Conservation (phyloP, 2,329 filamentous ascomycete species). For the Leptoxyphium fumago region DNA sequence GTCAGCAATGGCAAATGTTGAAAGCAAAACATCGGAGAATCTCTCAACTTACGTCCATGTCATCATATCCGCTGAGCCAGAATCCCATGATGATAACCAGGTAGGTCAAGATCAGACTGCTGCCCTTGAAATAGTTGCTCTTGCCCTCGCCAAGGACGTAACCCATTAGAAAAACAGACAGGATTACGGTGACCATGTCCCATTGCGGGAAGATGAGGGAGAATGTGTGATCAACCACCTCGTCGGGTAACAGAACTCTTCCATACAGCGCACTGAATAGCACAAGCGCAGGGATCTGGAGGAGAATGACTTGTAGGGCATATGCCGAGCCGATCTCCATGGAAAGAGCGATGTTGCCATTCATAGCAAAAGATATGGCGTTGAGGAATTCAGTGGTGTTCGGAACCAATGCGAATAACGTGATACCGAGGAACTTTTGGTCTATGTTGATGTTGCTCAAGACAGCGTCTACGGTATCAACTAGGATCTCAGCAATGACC, state of each 20-base stretch:
- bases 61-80: constrained; percentile 61
- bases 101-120: constrained; percentile 84
- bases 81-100: constrained; percentile 84
- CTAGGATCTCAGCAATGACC: constrained; percentile 91
- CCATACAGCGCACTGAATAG: constrained; percentile 72
- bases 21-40: not conserved
- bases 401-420: constrained; percentile 86
- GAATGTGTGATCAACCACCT: constrained; percentile 52
- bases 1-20: not conserved
- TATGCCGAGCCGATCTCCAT: constrained; percentile 99
- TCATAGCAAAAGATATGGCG: constrained; percentile 98
- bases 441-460: constrained; percentile 80
- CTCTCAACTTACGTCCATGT: constrained; percentile 27
- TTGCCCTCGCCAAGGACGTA: constrained; percentile 98
- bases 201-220: constrained; percentile 91
- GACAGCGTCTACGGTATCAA: constrained; percentile 95
- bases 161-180: constrained; percentile 89
- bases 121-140: constrained; percentile 99
- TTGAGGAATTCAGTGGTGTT: constrained; percentile 99
- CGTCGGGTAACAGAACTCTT: constrained; percentile 36
- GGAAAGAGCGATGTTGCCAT: constrained; percentile 92
- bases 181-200: constrained; percentile 95
- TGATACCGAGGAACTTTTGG: constrained; percentile 94
- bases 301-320: constrained; percentile 83
- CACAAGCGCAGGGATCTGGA: constrained; percentile 87